A percentile compares a stretch with the other conserved stretches of the same genome.
These are phyloP conservation scores for Candida morakotiae DNA, from an alignment of 805 yeast genomes.

Conservation along the genomic window DNA sequence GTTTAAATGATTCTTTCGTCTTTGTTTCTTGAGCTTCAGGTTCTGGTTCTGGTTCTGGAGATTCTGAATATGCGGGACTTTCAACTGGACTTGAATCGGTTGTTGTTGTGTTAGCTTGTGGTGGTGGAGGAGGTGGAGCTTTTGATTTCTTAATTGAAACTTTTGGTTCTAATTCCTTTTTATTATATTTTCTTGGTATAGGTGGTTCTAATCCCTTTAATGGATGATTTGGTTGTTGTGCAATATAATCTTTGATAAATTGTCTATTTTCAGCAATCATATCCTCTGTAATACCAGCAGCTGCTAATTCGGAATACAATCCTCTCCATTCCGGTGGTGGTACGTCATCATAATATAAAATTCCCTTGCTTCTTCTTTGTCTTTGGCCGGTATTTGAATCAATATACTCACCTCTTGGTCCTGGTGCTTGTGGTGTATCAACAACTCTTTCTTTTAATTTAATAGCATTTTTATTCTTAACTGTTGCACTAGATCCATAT, in stretches of 20 bases:
- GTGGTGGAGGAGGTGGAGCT: constrained; percentile 41
- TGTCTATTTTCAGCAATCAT: constrained; percentile 85
- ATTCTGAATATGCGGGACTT: constrained; percentile 9
- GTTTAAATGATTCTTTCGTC: constrained; percentile 10
- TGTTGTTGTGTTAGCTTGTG: constrained; percentile 11
- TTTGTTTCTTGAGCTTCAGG: constrained; percentile 5
- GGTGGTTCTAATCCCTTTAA: constrained; percentile 84
- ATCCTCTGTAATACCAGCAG: constrained; percentile 79
- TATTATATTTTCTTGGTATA: constrained; percentile 53
- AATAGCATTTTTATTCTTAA: constrained; percentile 82
- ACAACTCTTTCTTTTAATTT: constrained; percentile 55
- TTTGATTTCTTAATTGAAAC: constrained; percentile 21
- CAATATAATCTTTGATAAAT: constrained; percentile 74
- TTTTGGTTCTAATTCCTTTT: constrained; percentile 14
- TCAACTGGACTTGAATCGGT: constrained; percentile 11
- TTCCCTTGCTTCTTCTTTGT: constrained; percentile 52
- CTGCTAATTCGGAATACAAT: constrained; percentile 65
- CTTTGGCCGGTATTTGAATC: constrained; percentile 51
- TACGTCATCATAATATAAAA: constrained; percentile 66
- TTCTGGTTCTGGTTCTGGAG: constrained; percentile 9
- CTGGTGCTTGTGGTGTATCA: constrained; percentile 34
- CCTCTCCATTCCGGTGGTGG: constrained; percentile 87
- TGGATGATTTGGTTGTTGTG: constrained; percentile 73
- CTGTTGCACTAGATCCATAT: constrained; percentile 82
- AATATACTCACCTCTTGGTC: constrained; percentile 63